Evolutionary conservation across 108 stramenopile species (phyloP).

Genomic region (Cyclotella kingstonii): DNA sequence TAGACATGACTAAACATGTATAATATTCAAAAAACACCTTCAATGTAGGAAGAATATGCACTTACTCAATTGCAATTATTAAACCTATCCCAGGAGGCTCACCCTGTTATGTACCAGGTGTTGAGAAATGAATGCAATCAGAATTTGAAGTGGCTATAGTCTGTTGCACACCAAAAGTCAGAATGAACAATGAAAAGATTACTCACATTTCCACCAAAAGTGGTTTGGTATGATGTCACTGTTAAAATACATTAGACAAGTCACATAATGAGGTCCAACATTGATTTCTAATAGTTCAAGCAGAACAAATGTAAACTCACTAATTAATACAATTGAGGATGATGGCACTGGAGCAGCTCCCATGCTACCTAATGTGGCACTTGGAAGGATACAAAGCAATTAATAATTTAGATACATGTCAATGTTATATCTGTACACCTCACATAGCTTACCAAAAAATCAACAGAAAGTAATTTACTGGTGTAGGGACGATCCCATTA

Average conservation of each 20-base stretch:
- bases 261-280: background rate
- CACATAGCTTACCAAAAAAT: constrained; percentile 2
- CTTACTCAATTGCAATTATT: constrained; percentile 15
- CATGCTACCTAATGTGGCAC: constrained; percentile 30
- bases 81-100: constrained; percentile 4
- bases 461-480: constrained; percentile 24
- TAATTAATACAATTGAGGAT: constrained; percentile 26
- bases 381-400: no score
- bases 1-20: no score
- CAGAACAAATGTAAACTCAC: background rate
- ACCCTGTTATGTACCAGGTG: background rate
- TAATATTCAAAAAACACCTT: no score
- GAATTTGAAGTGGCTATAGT: background rate
- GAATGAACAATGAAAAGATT: background rate
- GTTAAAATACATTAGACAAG: background rate
- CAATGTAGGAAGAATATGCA: no score
- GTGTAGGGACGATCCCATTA: constrained; percentile 30
- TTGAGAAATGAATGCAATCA: background rate
- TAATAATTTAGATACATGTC: no score
- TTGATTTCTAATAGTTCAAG: background rate
- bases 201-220: constrained; percentile 1
- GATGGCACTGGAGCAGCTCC: constrained; percentile 45
- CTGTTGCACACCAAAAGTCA: background rate
- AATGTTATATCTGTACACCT: background rate
- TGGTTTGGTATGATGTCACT: constrained; percentile 1